Conservation (phyloP, 345 rosid species). For the Eucalyptus caleyi region DNA sequence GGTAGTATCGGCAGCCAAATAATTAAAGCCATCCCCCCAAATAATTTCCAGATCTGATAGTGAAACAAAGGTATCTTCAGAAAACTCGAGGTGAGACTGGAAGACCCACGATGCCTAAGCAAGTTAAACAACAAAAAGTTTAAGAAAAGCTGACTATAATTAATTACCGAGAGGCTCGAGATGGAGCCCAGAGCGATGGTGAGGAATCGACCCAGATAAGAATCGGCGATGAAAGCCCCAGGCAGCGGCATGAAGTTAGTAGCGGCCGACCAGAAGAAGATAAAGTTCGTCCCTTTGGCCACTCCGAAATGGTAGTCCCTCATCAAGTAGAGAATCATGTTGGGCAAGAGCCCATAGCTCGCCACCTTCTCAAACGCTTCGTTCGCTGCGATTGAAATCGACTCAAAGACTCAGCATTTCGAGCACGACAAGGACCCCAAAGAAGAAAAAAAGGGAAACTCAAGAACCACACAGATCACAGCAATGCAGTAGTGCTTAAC, state of each 20-base stretch:
- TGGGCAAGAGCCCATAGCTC: constrained; percentile 57
- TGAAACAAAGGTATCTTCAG: neutral
- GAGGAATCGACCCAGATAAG: constrained; percentile 61
- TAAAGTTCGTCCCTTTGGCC: constrained; percentile 45
- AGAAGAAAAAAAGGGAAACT: neutral
- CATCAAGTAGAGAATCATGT: constrained; percentile 60
- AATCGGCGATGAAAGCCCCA: constrained; percentile 72
- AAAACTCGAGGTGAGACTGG: neutral
- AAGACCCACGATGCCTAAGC: neutral
- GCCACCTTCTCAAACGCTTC: constrained; percentile 83
- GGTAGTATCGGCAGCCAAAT: neutral
- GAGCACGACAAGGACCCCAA: neutral
- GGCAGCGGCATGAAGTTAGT: constrained; percentile 45
- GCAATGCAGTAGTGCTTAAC: constrained; percentile 3
- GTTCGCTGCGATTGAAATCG: constrained; percentile 26
- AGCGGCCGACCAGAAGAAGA: constrained; percentile 64
- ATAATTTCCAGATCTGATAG: neutral
- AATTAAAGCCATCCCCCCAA: neutral
- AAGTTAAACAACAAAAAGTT: neutral
- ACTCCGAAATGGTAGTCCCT: constrained; percentile 37
- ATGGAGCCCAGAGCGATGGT: constrained; percentile 59
- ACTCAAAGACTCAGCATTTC: neutral
- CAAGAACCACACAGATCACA: neutral
- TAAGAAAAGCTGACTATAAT: neutral
- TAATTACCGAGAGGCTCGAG: constrained; percentile 43